Conservation (phyloP, 2,329 filamentous ascomycete genomes). For the Trichoderma asperellum region DNA sequence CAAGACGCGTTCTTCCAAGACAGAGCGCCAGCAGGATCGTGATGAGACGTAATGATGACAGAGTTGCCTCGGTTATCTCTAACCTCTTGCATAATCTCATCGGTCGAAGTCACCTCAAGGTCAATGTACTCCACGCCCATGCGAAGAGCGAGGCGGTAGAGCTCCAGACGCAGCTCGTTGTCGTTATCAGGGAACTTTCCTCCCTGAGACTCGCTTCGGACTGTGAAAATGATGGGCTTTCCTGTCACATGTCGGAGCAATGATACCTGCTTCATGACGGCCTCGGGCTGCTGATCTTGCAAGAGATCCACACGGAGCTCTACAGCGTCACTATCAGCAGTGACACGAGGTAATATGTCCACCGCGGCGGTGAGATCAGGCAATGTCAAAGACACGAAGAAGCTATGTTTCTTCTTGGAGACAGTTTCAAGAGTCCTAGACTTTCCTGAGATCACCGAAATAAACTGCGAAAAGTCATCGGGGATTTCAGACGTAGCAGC, state of each 20-base stretch:
- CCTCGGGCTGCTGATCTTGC: slow-evolving; percentile 74
- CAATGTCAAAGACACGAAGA: slow-evolving; percentile 90
- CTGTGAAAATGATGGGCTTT: slow-evolving; percentile 87
- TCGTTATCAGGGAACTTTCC: slow-evolving; percentile 83
- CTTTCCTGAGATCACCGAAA: slow-evolving; percentile 45
- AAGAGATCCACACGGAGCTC: slow-evolving; percentile 93
- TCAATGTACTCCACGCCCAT: slow-evolving; percentile 93
- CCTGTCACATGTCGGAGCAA: slow-evolving; percentile 72
- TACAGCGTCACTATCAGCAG: slow-evolving; percentile 87
- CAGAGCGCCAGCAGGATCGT: slow-evolving; percentile 77
- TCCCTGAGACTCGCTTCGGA: slow-evolving; percentile 83
- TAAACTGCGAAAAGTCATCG: slow-evolving; percentile 44
- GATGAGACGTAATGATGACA: slow-evolving; percentile 91
- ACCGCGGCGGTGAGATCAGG: slow-evolving; percentile 70
- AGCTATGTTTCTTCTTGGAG: slow-evolving; percentile 69
- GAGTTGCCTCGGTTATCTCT: slow-evolving; percentile 70
- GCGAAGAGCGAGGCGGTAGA: slow-evolving; percentile 79
- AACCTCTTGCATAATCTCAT: slow-evolving; percentile 72
- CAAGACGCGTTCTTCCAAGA: slow-evolving; percentile 94
- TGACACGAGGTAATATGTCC: slow-evolving; percentile 69
- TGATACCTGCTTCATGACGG: slow-evolving; percentile 79
- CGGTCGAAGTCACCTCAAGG: slow-evolving; percentile 84
- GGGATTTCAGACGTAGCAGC: slow-evolving; percentile 36
- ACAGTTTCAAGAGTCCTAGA: slow-evolving; percentile 52
- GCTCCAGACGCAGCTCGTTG: slow-evolving; percentile 67